Percentiles rank a stretch among this genome's conserved stretches.
Evolutionary conservation across 1,284 basidiomycete species (phyloP).

Genomic region (Ganoderma meredithae): DNA sequence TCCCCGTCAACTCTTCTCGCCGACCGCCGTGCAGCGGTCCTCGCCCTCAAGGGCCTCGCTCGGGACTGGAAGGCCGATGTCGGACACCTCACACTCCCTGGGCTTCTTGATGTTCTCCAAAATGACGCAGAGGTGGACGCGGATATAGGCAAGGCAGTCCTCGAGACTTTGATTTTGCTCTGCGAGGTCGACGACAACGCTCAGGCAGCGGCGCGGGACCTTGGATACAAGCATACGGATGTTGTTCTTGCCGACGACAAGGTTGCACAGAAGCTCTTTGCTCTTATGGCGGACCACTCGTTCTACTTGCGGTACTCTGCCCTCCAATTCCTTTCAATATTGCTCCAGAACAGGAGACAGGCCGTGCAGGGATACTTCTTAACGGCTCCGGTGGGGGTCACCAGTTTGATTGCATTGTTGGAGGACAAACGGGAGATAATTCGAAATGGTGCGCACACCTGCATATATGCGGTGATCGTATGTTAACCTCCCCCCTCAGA

Average conservation of each 20-base stretch:
- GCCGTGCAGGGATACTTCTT: conserved; percentile 91
- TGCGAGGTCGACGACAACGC: conserved; percentile 72
- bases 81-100: conserved; percentile 76
- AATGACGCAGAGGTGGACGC: conserved; percentile 89
- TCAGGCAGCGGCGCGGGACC: conserved; percentile 55
- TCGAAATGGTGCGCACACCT: conserved; percentile 70
- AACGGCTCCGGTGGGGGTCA: conserved; percentile 79
- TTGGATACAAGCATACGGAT: conserved; percentile 80
- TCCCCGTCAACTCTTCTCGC: conserved; percentile 87
- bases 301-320: conserved; percentile 92
- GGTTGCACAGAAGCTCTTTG: conserved; percentile 79
- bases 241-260: conserved; percentile 73
- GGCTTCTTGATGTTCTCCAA: conserved; percentile 81
- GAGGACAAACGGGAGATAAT: conserved; percentile 88
- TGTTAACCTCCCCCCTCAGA: conserved; percentile 46
- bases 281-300: conserved; percentile 74
- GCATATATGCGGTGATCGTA: conserved; percentile 3
- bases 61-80: conserved; percentile 93
- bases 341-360: conserved; percentile 83
- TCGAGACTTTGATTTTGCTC: conserved; percentile 85
- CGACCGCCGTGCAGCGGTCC: conserved; percentile 90
- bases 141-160: conserved; percentile 89
- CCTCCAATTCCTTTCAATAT: conserved; percentile 83
- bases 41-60: conserved; percentile 91
- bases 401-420: conserved; percentile 74